These are phyloP conservation scores for Spathaspora passalidarum DNA, from an alignment of 805 yeast species.

Conservation along the genomic window DNA sequence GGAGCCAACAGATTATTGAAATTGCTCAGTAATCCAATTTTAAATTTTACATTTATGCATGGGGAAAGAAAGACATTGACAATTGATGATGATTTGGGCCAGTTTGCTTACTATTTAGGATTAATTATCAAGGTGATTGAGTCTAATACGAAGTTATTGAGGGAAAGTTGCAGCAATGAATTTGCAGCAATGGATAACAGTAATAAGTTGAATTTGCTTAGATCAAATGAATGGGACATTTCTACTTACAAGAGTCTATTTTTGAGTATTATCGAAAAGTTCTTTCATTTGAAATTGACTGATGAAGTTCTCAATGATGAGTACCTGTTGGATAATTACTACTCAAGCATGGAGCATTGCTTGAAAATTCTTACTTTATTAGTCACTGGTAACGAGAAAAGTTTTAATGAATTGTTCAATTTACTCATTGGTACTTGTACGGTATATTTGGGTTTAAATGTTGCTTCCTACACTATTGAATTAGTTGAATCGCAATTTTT, in stretches of 20 bases:
- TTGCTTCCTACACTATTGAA: conserved; percentile 19
- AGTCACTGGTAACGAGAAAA: conserved; percentile 55
- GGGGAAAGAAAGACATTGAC: conserved; percentile 21
- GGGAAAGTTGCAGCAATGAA: conserved; percentile 54
- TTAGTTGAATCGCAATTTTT: conserved; percentile 25
- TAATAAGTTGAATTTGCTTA: conserved; percentile 39
- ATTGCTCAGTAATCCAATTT: conserved; percentile 52
- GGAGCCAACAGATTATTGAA: conserved; percentile 60
- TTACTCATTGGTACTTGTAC: conserved; percentile 34
- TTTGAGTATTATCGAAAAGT: conserved; percentile 43
- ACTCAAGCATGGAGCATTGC: conserved; percentile 31
- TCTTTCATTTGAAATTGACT: conserved; percentile 32
- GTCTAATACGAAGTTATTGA: conserved; percentile 40
- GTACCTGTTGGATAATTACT: conserved; percentile 16
- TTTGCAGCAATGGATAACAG: conserved; percentile 48
- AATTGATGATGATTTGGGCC: conserved; percentile 56
- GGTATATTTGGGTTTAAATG: conserved; percentile 14
- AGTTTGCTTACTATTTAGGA: conserved; percentile 60
- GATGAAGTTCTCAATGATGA: conserved; percentile 18
- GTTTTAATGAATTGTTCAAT: conserved; percentile 46
- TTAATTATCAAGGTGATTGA: conserved; percentile 51
- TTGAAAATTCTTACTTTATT: conserved; percentile 43
- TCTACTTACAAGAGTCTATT: conserved; percentile 63
- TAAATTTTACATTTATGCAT: conserved; percentile 37
- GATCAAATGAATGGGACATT: conserved; percentile 43